Percentiles rank a stretch among this genome's conserved stretches.
Evolutionary conservation across 2,329 filamentous ascomycete genomes (phyloP).

Genomic region (Dactylellina cionopaga): DNA sequence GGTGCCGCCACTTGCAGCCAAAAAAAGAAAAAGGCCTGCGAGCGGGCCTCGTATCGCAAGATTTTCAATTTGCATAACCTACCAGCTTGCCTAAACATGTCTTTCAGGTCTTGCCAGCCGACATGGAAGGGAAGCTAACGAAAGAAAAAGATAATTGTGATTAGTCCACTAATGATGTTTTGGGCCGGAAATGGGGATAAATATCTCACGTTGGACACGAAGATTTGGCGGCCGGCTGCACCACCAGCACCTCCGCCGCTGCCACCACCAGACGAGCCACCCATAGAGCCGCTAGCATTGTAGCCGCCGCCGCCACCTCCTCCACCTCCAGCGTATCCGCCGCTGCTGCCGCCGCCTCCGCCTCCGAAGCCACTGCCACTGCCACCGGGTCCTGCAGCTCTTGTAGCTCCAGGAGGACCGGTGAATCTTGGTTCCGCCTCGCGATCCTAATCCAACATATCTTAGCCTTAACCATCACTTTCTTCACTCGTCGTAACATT

Average conservation of each 20-base stretch:
- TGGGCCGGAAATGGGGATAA: no score
- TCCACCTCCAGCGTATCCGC: constrained; percentile 60
- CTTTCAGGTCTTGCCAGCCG: constrained; percentile 98
- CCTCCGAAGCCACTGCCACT: constrained; percentile 59
- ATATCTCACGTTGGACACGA: constrained; percentile 93
- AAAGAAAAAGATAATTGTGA: constrained; percentile 54
- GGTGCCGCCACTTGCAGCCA: constrained; percentile 38
- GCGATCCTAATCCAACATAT: constrained; percentile 74
- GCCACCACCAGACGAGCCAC: constrained; percentile 59
- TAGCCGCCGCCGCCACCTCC: constrained; percentile 66
- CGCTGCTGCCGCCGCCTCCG: constrained; percentile 49
- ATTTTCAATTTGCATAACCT: constrained; percentile 63
- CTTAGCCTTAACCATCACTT: constrained; percentile 52
- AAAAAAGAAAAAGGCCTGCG: no score
- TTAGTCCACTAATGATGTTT: no score
- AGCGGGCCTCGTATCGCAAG: no score
- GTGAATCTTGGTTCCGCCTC: constrained; percentile 98
- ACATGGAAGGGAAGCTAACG: constrained; percentile 97
- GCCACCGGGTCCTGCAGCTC: constrained; percentile 60
- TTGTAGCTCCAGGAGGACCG: constrained; percentile 69
- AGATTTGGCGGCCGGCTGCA: constrained; percentile 84
- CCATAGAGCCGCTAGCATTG: constrained; percentile 17
- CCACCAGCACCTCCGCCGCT: constrained; percentile 64
- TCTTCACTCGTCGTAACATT: constrained; percentile 30
- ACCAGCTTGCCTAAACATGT: constrained; percentile 98